Base-by-base conservation (phyloP, 1,284 basidiomycete species). In the Microbotryomycetes sp. region DNA sequence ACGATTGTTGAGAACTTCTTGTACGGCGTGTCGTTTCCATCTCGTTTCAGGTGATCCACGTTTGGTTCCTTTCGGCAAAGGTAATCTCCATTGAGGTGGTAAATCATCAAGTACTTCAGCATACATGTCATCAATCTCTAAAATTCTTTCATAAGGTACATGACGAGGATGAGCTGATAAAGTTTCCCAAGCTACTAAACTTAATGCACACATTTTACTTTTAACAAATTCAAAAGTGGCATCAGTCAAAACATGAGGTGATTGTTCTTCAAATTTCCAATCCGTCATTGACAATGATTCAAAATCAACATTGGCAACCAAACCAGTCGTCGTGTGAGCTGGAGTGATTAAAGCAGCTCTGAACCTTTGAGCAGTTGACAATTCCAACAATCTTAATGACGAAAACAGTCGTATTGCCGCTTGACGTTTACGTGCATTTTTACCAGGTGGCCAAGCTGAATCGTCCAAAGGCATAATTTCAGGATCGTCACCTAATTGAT, bases 401-500 rank as follows among this genome's bases (percentile, higher is more conserved):
- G 56, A 46, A 50, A 58, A 69, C 19, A 60, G 56, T 25, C 59
- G 49, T 28, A 63, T 31, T 2, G 58, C 70, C 6, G 47, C 48
- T 56, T 68, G 61, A 2, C 66, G 51, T 7, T 63, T 61, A 14
- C 63, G 25, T 3, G 52, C 52, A 45, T 63, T 64, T 3, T 60
- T 51, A 2, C 56, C 53, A 5, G 66, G 66, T 1, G 66, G 66
- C 50, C 57, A 63, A 0, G 53, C 61, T 4, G 64, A 59, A 1
- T 59, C 68, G 4, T 60, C 67, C 3, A 60, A 56, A 9, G 68
- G 68, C 65, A 67, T 67, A 15, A 51, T 47, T 7, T 58, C 56
- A 9, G 48, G 59, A 52, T 67, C 60, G 28, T 48, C 49, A 6
- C 63, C 58, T 4, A 51, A 45, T 53, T 51, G 63, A 31, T 66